A percentile compares a stretch with the other conserved stretches of the same genome.
phyloP scores from a whole-genome alignment of 139 green algal genomes.

The Coelastrella sp. region DNA sequence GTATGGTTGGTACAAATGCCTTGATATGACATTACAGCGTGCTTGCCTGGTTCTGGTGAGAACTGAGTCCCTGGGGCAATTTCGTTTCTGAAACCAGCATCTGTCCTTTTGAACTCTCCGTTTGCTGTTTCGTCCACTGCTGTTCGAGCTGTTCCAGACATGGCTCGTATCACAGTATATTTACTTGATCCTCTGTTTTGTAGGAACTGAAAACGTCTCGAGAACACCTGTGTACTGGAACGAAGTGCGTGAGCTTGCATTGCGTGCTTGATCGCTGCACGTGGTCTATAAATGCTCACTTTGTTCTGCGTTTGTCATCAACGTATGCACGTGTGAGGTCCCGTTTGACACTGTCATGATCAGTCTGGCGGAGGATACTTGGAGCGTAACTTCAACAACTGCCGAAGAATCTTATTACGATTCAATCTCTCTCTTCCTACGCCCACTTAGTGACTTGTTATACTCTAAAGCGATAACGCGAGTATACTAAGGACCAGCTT shows the following conservation, averaged over 20 bases:
- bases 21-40: background rate
- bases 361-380: too few relatives aligned
- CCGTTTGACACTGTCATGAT: too few relatives aligned
- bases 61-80: conserved; percentile 58
- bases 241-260: background rate
- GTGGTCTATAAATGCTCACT: too few relatives aligned
- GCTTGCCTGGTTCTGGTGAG: background rate
- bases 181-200: background rate
- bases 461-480: too few relatives aligned
- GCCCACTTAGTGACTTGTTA: too few relatives aligned
- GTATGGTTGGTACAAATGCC: background rate
- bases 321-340: too few relatives aligned
- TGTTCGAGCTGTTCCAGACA: background rate
- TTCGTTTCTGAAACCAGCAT: conserved; percentile 51
- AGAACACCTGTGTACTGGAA: background rate
- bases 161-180: background rate
- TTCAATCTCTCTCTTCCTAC: too few relatives aligned
- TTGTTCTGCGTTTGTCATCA: too few relatives aligned
- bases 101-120: conserved; percentile 64
- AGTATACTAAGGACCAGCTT: too few relatives aligned
- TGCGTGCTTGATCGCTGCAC: background rate
- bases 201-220: background rate
- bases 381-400: too few relatives aligned
- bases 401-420: too few relatives aligned
- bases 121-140: conserved; percentile 33